A percentile compares a stretch with the other conserved stretches of the same genome.
These are phyloP conservation scores for Omphalea diandra DNA, from an alignment of 441 rosid species.

Conservation along the genomic window DNA sequence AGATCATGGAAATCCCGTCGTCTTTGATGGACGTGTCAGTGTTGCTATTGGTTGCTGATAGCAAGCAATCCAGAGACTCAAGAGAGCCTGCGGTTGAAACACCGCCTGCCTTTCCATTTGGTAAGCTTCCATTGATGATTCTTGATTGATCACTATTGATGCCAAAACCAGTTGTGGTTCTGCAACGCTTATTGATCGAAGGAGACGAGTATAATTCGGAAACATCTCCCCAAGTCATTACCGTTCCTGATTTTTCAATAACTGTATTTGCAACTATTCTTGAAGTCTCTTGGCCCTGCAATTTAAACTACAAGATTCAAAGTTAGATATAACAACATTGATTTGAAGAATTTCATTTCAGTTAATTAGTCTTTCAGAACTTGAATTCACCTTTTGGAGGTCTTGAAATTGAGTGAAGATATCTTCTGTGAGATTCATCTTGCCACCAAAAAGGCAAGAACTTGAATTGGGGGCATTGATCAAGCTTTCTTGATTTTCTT, in stretches of 20 bases:
- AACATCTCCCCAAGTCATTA: not conserved
- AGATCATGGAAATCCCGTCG: slow-evolving; percentile 62
- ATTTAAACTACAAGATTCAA: not conserved
- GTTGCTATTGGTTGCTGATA: slow-evolving; percentile 63
- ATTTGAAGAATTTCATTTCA: not conserved
- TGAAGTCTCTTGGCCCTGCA: slow-evolving; percentile 26
- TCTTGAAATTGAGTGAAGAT: slow-evolving; percentile 41
- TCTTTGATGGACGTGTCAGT: slow-evolving; percentile 55
- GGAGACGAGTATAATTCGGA: not conserved
- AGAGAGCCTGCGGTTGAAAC: slow-evolving; percentile 37
- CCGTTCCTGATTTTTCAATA: not conserved
- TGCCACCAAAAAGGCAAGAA: slow-evolving; percentile 25
- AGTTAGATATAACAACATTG: slow-evolving; percentile 1
- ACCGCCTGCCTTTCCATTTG: slow-evolving; percentile 16
- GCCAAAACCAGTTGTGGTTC: slow-evolving; percentile 31
- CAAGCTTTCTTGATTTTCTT: slow-evolving; percentile 32
- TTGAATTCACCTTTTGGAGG: slow-evolving; percentile 29
- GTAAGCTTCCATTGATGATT: no score
- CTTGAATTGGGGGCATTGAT: slow-evolving; percentile 30
- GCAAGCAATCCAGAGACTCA: slow-evolving; percentile 60
- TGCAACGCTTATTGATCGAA: no score
- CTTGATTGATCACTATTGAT: slow-evolving; percentile 23
- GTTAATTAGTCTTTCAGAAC: slow-evolving; percentile 24
- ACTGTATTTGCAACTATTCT: slow-evolving; percentile 17
- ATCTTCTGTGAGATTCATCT: slow-evolving; percentile 36